phyloP scores from a whole-genome alignment of 1,284 basidiomycete genomes.

The Vanrija sp. region DNA sequence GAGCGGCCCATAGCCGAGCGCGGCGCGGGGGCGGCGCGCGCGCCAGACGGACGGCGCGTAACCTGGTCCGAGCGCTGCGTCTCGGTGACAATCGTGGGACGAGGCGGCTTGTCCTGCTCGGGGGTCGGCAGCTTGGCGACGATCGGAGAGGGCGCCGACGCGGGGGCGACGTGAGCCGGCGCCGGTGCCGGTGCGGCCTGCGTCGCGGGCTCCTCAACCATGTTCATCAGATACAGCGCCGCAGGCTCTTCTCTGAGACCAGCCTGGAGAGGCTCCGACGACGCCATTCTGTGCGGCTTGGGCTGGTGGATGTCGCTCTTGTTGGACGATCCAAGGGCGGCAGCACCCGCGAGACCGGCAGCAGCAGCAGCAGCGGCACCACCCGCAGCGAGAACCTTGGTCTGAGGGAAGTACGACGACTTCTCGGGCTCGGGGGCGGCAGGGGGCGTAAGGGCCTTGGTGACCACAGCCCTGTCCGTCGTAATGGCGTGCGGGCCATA shows the following conservation, averaged over 20 bases:
- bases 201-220: conserved; percentile 41
- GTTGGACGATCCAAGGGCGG: not conserved
- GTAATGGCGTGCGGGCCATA: no score
- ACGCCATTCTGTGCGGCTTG: conserved; percentile 8
- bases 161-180: not conserved
- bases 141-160: not conserved
- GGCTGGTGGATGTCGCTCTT: conserved; percentile 6
- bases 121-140: not conserved
- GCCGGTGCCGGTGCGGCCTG: not conserved
- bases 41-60: conserved; percentile 6
- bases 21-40: not conserved
- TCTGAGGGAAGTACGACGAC: not conserved
- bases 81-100: not conserved
- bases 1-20: no score
- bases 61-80: not conserved
- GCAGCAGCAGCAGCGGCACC: not conserved
- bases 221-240: conserved; percentile 45
- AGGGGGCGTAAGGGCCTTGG: no score
- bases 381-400: not conserved
- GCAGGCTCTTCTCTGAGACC: conserved; percentile 40
- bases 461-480: no score
- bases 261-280: conserved; percentile 14
- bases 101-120: not conserved
- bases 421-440: no score
- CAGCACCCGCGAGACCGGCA: not conserved